Evolutionary conservation across 2,329 filamentous ascomycete species (phyloP).

Genomic region (Annulohypoxylon truncatum): DNA sequence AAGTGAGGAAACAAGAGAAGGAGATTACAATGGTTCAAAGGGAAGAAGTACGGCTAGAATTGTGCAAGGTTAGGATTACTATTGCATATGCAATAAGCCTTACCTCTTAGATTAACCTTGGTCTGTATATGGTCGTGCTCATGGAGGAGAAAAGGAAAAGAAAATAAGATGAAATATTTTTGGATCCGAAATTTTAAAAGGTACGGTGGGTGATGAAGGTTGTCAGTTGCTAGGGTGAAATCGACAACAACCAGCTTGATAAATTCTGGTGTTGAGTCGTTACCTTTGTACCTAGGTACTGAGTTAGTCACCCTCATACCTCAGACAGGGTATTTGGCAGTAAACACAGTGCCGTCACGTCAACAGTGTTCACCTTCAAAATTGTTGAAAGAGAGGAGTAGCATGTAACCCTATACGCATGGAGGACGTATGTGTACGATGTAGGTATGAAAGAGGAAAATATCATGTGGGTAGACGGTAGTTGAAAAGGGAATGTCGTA

Average conservation of each 20-base stretch:
- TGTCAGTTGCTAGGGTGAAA: background rate
- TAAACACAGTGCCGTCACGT: too few species aligned
- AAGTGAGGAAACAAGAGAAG: too few species aligned
- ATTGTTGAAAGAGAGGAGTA: too few species aligned
- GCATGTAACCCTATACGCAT: too few species aligned
- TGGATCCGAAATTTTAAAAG: background rate
- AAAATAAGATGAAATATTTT: background rate
- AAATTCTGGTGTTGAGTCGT: background rate
- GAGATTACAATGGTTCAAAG: background rate
- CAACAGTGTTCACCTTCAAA: too few species aligned
- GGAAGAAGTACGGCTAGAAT: background rate
- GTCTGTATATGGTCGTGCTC: background rate
- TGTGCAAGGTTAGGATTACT: background rate
- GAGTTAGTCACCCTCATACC: too few species aligned
- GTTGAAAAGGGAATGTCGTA: background rate
- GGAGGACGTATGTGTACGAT: too few species aligned
- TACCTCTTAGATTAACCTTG: background rate
- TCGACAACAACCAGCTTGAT: background rate
- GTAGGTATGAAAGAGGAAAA: too few species aligned
- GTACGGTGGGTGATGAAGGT: background rate
- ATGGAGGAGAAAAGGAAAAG: background rate
- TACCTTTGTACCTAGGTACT: too few species aligned
- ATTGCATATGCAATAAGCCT: background rate
- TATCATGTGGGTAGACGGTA: background rate
- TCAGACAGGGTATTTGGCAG: too few species aligned